Evolutionary conservation across 164 flowering plant genomes (phyloP), one percentile per base, ranked within the genome.

Genomic region (Tinospora cordifolia): DNA sequence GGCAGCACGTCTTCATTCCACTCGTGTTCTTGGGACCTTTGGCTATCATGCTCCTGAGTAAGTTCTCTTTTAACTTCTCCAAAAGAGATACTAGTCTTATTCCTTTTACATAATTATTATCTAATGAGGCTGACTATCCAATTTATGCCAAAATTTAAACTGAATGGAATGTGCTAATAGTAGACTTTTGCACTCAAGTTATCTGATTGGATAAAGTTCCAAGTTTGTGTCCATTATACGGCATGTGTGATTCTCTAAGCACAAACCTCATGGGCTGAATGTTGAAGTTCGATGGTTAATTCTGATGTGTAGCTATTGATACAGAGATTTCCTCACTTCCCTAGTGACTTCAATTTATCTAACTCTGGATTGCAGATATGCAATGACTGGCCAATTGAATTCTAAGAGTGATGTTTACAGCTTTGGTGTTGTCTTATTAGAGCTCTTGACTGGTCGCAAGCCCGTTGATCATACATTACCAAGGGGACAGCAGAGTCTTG

Each of bases 11-110:
- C 95, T 91, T 77, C 95, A 91, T 79, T 91, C 97, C 21, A 91
- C 97, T 41, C 92, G 97, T 82, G 95, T 91, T 78, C 91, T 91
- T 65, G 97, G 97, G 73, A 89, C 93, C 47, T 91, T 91, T 78
- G 97, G 97, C 36, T 91, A 91, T 79, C 95, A 89, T 84, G 95
- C 97, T 74, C 97, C 97, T 13, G 97, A 91, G 97, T 91, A 84
- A 81, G 89, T 39, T 69, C 39, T 69, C 22, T 69, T 72, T 40
- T 17, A 41, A 21, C 8, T 63, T 41, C 39, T 69, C 21, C 46
- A 21, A 41, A 27, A 2, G 15, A 2, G 14, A 39, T 60, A 9
- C 26, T 36, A 21, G 25, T 58, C 36, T 30, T 64, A 19, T 49
- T 68, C 5, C 27, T 26, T 54, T 8, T 57, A 41, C 64, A 8